A percentile compares a stretch with the other conserved stretches of the same genome.
These are phyloP conservation scores for Clitopilus hobsonii DNA, from an alignment of 768 basidiomycete species.

Conservation along the genomic window DNA sequence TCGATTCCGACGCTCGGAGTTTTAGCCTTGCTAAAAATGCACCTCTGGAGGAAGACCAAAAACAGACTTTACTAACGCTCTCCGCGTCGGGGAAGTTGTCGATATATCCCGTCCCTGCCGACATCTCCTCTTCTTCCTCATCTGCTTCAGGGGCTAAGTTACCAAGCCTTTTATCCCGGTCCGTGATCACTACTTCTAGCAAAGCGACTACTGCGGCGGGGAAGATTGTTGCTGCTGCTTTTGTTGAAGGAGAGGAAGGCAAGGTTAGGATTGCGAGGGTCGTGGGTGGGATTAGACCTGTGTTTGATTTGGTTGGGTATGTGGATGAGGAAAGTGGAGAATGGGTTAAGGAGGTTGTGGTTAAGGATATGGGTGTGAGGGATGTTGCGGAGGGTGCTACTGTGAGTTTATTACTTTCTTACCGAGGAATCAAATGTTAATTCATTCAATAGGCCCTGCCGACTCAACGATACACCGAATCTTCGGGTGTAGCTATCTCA, in stretches of 20 bases:
- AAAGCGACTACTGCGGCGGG: conserved; percentile 30
- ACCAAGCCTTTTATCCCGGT: conserved; percentile 46
- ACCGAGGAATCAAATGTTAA: neutral
- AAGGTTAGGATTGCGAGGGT: conserved; percentile 49
- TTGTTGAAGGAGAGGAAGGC: conserved; percentile 35
- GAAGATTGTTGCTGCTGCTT: conserved; percentile 42
- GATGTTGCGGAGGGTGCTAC: neutral
- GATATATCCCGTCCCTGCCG: conserved; percentile 48
- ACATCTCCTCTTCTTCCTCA: conserved; percentile 24
- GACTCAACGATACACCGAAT: conserved; percentile 67
- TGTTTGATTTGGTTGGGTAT: conserved; percentile 48
- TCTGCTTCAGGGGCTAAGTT: conserved; percentile 41
- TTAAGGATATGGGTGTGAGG: neutral
- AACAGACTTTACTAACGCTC: conserved; percentile 45
- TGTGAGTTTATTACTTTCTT: neutral
- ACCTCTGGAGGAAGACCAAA: conserved; percentile 10
- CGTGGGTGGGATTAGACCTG: conserved; percentile 50
- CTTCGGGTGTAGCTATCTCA: conserved; percentile 52
- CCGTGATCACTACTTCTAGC: conserved; percentile 36
- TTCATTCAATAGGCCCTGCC: conserved; percentile 31
- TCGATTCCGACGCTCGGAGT: conserved; percentile 59
- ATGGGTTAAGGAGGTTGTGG: neutral
- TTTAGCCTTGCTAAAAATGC: conserved; percentile 30
- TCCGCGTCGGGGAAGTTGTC: conserved; percentile 57
- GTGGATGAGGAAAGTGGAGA: neutral